Conservation (phyloP, 164 flowering plant species). For the Magnolia changhungtana region DNA sequence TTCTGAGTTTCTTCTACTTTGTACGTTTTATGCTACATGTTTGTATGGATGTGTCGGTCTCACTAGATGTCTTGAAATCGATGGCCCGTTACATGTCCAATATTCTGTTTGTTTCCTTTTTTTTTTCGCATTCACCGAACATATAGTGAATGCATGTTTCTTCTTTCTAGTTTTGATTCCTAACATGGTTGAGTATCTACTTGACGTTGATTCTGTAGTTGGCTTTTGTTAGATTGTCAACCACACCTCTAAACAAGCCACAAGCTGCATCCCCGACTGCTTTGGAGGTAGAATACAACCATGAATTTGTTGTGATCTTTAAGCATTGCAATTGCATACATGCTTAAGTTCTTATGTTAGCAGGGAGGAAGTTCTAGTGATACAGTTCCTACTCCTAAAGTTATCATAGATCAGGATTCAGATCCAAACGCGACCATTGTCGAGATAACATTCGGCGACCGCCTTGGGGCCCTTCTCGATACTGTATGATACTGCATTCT, state of each 20-base stretch:
- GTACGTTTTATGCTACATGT: too few species aligned
- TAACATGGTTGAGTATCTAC: not conserved
- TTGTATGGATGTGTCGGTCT: too few species aligned
- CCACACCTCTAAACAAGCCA: not conserved
- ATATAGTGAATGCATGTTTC: not conserved
- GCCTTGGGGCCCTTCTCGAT: conserved; percentile 94
- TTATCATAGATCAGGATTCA: conserved; percentile 88
- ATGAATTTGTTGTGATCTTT: not conserved
- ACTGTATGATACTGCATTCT: conserved; percentile 42
- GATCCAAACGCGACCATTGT: conserved; percentile 90
- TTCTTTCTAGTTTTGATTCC: not conserved
- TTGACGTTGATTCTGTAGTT: not conserved
- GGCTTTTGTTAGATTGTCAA: not conserved
- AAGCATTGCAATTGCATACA: not conserved
- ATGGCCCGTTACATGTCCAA: too few species aligned
- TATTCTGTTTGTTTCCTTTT: too few species aligned
- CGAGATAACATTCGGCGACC: conserved; percentile 94
- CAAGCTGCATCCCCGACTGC: not conserved
- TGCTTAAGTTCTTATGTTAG: conserved; percentile 10
- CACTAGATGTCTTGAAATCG: too few species aligned
- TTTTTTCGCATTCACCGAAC: too few species aligned
- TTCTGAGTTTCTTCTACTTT: too few species aligned
- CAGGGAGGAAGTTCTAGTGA: conserved; percentile 69
- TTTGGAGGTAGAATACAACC: not conserved
- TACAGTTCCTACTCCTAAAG: conserved; percentile 79